A percentile compares a stretch with the other conserved stretches of the same genome.
These are phyloP conservation scores for Neofusicoccum sp. DNA, from an alignment of 2,329 filamentous ascomycete genomes.

Conservation along the genomic window DNA sequence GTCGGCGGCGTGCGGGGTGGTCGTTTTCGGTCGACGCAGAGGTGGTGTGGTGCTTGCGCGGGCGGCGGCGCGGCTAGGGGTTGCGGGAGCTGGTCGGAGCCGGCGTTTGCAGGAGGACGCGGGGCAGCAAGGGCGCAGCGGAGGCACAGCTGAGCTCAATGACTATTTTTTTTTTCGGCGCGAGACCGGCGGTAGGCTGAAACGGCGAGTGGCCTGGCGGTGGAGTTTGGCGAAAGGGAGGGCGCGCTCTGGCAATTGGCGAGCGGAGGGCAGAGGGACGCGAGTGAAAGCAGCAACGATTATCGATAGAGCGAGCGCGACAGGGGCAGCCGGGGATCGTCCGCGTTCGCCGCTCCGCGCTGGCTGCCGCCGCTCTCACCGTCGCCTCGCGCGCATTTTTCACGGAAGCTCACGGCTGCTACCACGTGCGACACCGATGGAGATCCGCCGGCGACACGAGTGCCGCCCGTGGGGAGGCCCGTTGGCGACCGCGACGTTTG, in stretches of 20 bases:
- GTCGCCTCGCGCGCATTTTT: background rate
- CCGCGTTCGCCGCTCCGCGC: background rate
- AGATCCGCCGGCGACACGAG: slow-evolving; percentile 10
- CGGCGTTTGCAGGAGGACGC: background rate
- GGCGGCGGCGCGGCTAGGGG: background rate
- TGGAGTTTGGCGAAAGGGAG: slow-evolving; percentile 14
- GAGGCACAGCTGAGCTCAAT: background rate
- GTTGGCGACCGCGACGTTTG: background rate
- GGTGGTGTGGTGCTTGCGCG: background rate
- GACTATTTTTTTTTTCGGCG: background rate
- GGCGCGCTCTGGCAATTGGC: slow-evolving; percentile 15
- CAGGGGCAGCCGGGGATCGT: slow-evolving; percentile 2
- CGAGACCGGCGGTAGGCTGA: slow-evolving; percentile 10
- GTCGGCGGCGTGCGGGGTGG: background rate
- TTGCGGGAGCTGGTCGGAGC: background rate
- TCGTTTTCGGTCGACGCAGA: background rate
- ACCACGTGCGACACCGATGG: slow-evolving; percentile 6
- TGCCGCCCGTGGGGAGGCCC: slow-evolving; percentile 1
- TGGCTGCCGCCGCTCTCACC: background rate
- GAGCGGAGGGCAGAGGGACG: slow-evolving; percentile 5
- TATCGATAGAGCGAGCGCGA: slow-evolving; percentile 4
- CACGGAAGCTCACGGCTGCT: slow-evolving; percentile 1
- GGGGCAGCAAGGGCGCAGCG: background rate
- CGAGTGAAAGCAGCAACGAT: background rate
- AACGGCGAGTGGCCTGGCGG: slow-evolving; percentile 7